phyloP scores from a whole-genome alignment of 495 filamentous ascomycete genomes.

The Penicillium dipodomyicola region DNA sequence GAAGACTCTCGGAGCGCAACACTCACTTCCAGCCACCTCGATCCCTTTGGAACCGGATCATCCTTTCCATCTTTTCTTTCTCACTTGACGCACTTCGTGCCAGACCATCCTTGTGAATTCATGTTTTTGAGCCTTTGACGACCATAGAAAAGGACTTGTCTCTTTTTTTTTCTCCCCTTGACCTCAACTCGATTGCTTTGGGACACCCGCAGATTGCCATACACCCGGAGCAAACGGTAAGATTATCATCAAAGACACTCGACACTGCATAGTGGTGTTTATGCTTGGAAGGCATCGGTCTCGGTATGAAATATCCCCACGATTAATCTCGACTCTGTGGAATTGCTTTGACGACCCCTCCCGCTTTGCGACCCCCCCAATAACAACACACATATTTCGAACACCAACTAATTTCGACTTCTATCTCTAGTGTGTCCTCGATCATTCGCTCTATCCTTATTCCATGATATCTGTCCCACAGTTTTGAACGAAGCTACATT shows the following conservation, averaged over 20 bases:
- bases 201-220: slow-evolving; percentile 19
- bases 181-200: slow-evolving; percentile 17
- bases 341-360: slow-evolving; percentile 27
- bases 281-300: not conserved
- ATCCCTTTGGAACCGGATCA: slow-evolving; percentile 49
- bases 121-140: slow-evolving; percentile 16
- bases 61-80: slow-evolving; percentile 16
- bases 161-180: slow-evolving; percentile 2
- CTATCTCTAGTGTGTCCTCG: not conserved
- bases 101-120: slow-evolving; percentile 22
- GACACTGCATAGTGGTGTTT: not conserved
- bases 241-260: slow-evolving; percentile 8
- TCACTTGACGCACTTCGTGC: slow-evolving; percentile 25
- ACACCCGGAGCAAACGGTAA: slow-evolving; percentile 8
- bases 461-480: slow-evolving; percentile 20
- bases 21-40: slow-evolving; percentile 56
- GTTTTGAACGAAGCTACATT: slow-evolving; percentile 13
- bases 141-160: slow-evolving; percentile 9
- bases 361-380: slow-evolving; percentile 11
- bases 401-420: slow-evolving; percentile 8
- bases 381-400: slow-evolving; percentile 4
- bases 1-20: slow-evolving; percentile 12
- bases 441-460: slow-evolving; percentile 5
- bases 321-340: slow-evolving; percentile 4
- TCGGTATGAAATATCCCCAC: slow-evolving; percentile 5